phyloP scores from a whole-genome alignment of 2,329 filamentous ascomycete genomes.

The Botryotinia calthae region DNA sequence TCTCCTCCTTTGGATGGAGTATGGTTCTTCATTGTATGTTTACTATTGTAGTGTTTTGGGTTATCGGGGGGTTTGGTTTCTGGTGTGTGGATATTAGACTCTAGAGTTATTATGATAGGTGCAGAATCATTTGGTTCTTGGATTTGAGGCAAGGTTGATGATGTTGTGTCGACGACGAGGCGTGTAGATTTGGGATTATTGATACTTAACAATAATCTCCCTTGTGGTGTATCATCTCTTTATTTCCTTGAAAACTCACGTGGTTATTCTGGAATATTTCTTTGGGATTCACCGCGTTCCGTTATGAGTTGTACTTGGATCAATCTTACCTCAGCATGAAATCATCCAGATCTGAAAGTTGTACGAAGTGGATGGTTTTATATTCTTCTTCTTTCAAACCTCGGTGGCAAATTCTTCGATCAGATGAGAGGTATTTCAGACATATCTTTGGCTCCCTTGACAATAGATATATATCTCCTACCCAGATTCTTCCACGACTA shows the following conservation, averaged over 20 bases:
- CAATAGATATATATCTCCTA: too few species aligned
- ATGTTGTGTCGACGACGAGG: neutral
- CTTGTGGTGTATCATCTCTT: neutral
- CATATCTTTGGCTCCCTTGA: too few species aligned
- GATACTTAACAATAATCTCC: neutral
- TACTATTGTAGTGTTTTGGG: neutral
- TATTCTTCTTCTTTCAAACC: neutral
- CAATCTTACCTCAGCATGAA: neutral
- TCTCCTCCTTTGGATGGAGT: neutral
- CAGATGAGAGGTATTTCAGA: too few species aligned
- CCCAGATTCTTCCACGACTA: too few species aligned
- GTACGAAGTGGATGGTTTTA: accelerated
- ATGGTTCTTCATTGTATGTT: neutral
- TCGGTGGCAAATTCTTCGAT: too few species aligned
- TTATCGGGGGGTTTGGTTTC: accelerated
- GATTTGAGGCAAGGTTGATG: neutral
- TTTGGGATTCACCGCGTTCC: neutral
- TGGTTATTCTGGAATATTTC: neutral
- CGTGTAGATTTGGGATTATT: neutral
- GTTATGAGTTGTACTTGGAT: neutral
- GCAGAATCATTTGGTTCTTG: neutral
- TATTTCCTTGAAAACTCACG: too few species aligned
- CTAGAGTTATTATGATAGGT: too few species aligned
- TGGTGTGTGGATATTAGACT: neutral
- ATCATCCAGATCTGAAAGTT: neutral